Conservation (phyloP, 257 asterid species). For the Solanum dulcamara region DNA sequence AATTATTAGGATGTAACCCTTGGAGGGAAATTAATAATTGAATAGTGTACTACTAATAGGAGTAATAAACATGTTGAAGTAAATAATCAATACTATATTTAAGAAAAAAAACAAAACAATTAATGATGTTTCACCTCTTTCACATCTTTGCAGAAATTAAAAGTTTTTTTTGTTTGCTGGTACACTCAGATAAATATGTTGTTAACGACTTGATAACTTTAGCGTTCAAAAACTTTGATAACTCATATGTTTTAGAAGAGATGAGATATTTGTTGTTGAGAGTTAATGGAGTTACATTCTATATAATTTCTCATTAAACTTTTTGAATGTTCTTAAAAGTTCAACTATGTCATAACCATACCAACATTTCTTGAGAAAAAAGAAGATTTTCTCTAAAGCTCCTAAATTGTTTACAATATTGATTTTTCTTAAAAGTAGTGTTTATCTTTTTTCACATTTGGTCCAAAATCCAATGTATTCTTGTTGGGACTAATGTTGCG, state of each 20-base stretch:
- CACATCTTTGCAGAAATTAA: neutral
- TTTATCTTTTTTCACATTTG: neutral
- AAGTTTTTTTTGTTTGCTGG: fast-evolving
- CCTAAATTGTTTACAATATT: neutral
- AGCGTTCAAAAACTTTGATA: neutral
- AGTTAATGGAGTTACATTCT: no score
- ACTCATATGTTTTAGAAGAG: neutral
- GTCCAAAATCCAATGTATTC: neutral
- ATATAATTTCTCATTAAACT: no score
- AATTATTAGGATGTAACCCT: neutral
- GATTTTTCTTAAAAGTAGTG: neutral
- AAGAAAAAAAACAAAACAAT: neutral
- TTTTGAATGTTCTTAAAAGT: neutral
- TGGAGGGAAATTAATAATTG: neutral
- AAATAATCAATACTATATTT: neutral
- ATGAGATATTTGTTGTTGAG: neutral
- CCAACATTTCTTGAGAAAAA: neutral
- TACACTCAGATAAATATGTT: neutral
- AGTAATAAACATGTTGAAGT: neutral
- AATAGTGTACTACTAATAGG: neutral
- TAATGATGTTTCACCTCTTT: neutral
- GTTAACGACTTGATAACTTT: neutral
- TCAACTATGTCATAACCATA: neutral
- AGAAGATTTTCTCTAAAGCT: neutral
- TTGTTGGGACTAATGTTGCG: neutral